Base-by-base conservation (phyloP, 305 asterid species). In the Coffea humblotiana region DNA sequence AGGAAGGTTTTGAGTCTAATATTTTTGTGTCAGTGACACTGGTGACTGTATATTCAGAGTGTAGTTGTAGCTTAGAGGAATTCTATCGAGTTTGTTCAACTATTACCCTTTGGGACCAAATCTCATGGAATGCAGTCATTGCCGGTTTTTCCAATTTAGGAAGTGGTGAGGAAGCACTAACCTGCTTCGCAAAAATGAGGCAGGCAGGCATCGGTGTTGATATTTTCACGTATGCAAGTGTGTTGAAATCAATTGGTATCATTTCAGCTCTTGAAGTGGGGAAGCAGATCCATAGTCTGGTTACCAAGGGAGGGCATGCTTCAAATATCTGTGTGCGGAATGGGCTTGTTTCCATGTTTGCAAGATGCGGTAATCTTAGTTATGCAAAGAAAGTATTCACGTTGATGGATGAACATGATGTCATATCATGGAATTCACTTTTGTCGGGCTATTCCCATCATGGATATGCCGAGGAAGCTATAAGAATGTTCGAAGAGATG, bases 271-370 rank as follows among this genome's bases (percentile, higher is more conserved):
- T 90, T 48, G 86, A 86, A 63, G 90, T 84, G 82, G 93, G 93
- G 19, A 84, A 77, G 78, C 90, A 89, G 68, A 81, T 79, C 70
- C 96, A 92, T 70, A 81, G 88, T 40, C 82, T 91, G 47, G 85
- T 85, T 71, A 83, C 86, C 69, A 91, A 86, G 81, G 86, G 86
- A 71, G 84, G 91, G 56, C 80, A 71, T 76, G 71, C 65, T 74
- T 74, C 76, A 10, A 85, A 82, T 68, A 32, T 89, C 29, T 60
- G 76, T 15, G 84, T 86, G 25, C 90, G 83, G 75, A 92, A 88
- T 18, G 93, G 90, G 70, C 90, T 91, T 76, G 84, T 92, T 76
- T 90, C 93, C 71, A 92, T 92, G 97, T 90, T 91, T 69, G 89
- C 91, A 61, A 88, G 87, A 80, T 90, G 96, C 79, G 94, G 96